These are phyloP conservation scores for Ambispora gerdemannii DNA, from an alignment of 192 early-diverging fungal species.

Conservation along the genomic window DNA sequence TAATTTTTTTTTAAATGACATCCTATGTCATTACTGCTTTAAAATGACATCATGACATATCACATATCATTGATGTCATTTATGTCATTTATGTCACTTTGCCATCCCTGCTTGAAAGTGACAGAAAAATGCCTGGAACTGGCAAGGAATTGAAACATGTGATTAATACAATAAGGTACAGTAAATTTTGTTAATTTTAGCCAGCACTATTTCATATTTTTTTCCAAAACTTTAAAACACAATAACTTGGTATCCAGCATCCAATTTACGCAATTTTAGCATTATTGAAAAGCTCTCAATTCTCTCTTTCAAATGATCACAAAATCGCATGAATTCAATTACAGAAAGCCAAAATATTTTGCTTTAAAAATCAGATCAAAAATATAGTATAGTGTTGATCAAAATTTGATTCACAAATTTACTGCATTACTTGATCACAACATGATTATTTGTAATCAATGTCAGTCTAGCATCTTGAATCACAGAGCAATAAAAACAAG, in stretches of 20 bases:
- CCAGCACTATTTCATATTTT: no score
- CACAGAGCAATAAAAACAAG: no score
- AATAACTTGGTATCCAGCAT: background rate
- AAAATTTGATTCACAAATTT: no score
- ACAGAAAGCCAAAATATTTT: no score
- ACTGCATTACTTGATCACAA: no score
- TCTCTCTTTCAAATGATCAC: background rate
- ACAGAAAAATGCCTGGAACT: background rate
- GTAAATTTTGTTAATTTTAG: no score
- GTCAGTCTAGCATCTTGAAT: background rate
- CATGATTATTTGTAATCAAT: constrained; percentile 7
- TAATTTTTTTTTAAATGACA: background rate
- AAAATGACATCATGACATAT: background rate
- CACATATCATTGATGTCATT: background rate
- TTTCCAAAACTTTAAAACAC: no score
- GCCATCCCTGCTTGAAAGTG: background rate
- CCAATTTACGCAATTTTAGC: background rate
- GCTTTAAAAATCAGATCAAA: no score
- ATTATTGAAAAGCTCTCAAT: background rate
- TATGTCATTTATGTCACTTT: background rate
- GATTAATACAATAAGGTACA: background rate
- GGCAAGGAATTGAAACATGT: background rate
- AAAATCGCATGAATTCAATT: background rate
- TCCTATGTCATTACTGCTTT: background rate
- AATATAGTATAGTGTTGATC: no score